Base-by-base conservation (phyloP, 495 filamentous ascomycete genomes). In the Xylaria grammica region DNA sequence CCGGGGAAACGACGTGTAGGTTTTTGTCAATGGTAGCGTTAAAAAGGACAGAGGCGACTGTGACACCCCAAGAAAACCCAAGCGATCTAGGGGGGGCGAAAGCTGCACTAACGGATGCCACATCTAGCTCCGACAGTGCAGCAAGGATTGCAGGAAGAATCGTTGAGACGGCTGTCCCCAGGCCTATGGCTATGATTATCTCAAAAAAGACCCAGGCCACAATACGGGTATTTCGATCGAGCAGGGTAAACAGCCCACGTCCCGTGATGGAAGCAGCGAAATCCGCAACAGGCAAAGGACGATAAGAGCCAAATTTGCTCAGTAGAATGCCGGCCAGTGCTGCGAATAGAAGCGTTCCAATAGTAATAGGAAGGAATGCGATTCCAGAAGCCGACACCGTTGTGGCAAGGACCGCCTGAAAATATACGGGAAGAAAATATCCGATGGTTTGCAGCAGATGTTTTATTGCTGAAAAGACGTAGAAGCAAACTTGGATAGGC, bases 1-100 rank as follows among this genome's bases (percentile, higher is more conserved):
- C 8, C 17, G 17, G 10, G n/a, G 42, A 45, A 13, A 53, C 32
- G 2, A 9, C n/a, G 19, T 38, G n/a, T 11, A 54, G 32, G 24
- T 54, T 54, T 22, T 19, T 11, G 19, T 54, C 19, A 15, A 54
- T 19, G 19, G 19, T 30, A 38, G 51, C 56, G 26, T 70, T 74
- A 57, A 69, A 68, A 19, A 71, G 63, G 30, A 63, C 48, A 24
- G 58, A 27, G 0, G 67, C 46, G 5, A 73, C 61, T 1, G 66
- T 44, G 3, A 78, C 73, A 0, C 79, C 82, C 81, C 81, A 84
- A 19, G 83, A 68, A 22, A 52, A 53, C 1, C 82, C 83, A 42
- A 82, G 81, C n/a, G 53, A 71, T 6, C 76, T 69, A 6, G 82
- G 54, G 57, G 84, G 84, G 0, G 68, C 60, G 60, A 65, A 85